Evolutionary conservation across 331 rosid genomes (phyloP), one percentile per base, ranked within the genome.

Genomic region (Stylosanthes scabra): DNA sequence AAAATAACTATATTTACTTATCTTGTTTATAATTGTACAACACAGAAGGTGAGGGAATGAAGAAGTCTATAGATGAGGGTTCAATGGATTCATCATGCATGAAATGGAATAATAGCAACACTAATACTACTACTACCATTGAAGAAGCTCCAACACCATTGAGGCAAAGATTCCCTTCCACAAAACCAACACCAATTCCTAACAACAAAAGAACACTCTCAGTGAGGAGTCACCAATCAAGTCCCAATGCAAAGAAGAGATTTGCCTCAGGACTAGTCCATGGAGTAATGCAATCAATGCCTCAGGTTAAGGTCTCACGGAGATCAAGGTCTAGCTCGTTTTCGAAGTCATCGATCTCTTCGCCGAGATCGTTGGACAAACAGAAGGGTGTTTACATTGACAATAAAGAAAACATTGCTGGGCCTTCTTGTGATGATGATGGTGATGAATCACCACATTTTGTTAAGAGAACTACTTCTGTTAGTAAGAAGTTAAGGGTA

Each of bases 211-310:
- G 39, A 34, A 34, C 39, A 89, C 2, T 86, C 75, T 67, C 84
- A 90, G 93, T 88, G 6, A 82, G 96, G 82, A 92, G 97, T 62
- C 57, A 86, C 71, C 96, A 88, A 40, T 88, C 97, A 42, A 92
- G 97, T 80, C 97, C 97, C 54, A 76, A 90, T 7, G 93, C 93
- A n/a, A 92, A 88, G 88, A 92, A 92, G 82, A 94, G 91, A 47
- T 86, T 89, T 45, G 98, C 98, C 15, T 84, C 92, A 1, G 98
- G 97, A 27, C 44, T 89, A 51, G 79, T 82, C 78, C 89, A 83
- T 20, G 95, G 96, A 25, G 88, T 85, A 11, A 66, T 86, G 84
- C 96, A 90, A 74, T 84, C 93, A 49, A 62, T 84, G 45, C 95
- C 97, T 29, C 93, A 83, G 63, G 81, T 74, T 34, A 76, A 81